These are phyloP conservation scores for Dactylella cylindrospora DNA, from an alignment of 2,329 filamentous ascomycete genomes.

Conservation along the genomic window DNA sequence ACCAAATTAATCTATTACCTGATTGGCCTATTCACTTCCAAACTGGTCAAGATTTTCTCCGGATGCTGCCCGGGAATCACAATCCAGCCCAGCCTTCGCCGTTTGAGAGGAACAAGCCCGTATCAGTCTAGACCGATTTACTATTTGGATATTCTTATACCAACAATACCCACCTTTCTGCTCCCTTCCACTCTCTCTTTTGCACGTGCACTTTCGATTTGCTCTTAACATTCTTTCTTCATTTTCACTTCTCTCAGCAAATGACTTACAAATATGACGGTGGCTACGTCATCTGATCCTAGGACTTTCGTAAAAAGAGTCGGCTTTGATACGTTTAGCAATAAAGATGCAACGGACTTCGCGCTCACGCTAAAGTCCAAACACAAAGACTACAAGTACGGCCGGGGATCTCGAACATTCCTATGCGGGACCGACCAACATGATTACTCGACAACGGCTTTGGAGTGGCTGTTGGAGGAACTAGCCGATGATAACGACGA, in stretches of 20 bases:
- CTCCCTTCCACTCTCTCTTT: constrained; percentile 1
- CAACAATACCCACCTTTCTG: too few relatives aligned
- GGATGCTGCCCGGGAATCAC: too few relatives aligned
- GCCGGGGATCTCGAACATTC: constrained; percentile 79
- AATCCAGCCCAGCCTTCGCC: too few relatives aligned
- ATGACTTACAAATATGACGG: constrained; percentile 37
- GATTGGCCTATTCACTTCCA: too few relatives aligned
- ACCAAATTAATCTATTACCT: too few relatives aligned
- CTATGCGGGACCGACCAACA: constrained; percentile 90
- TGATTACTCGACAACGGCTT: constrained; percentile 84
- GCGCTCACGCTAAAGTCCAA: constrained; percentile 82
- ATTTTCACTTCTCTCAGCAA: not conserved
- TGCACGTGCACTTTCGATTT: constrained; percentile 10
- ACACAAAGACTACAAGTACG: constrained; percentile 80
- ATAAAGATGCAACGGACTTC: constrained; percentile 67
- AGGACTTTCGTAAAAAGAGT: constrained; percentile 68
- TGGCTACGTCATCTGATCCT: constrained; percentile 38
- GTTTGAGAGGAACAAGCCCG: too few relatives aligned
- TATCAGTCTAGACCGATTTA: too few relatives aligned
- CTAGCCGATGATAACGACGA: constrained; percentile 92
- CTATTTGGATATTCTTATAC: too few relatives aligned
- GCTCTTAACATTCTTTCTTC: constrained; percentile 6
- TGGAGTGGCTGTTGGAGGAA: constrained; percentile 90
- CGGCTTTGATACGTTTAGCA: constrained; percentile 73
- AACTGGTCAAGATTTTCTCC: too few relatives aligned